Percentiles rank a stretch among this genome's conserved stretches.
Conservation (phyloP, 768 basidiomycete species). For the Boletellus ananas region DNA sequence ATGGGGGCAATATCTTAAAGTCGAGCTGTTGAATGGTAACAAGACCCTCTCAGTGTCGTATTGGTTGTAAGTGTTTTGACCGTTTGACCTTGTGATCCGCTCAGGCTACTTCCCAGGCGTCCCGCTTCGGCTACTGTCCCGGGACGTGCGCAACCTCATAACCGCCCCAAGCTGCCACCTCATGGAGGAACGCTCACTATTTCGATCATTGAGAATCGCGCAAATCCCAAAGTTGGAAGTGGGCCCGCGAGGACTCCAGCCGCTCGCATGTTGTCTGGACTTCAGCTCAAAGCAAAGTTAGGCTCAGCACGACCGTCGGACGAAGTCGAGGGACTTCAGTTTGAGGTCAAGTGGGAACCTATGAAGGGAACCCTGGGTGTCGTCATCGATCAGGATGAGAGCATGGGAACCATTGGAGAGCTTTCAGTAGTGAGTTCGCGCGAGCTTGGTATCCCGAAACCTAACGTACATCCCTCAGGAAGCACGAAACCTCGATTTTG, state of each 20-base stretch:
- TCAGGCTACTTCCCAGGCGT: conserved; percentile 32
- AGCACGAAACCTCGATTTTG: conserved; percentile 69
- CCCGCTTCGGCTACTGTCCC: conserved; percentile 31
- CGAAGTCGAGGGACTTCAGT: conserved; percentile 63
- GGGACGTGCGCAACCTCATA: conserved; percentile 28
- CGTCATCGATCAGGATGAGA: conserved; percentile 46
- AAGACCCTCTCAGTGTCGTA: conserved; percentile 74
- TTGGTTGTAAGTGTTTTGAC: conserved; percentile 65
- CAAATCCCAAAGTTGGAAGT: conserved; percentile 34
- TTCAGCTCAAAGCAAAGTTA: conserved; percentile 64
- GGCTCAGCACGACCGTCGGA: conserved; percentile 59
- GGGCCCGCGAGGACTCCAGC: conserved; percentile 53
- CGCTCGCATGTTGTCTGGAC: conserved; percentile 52
- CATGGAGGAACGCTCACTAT: conserved; percentile 74
- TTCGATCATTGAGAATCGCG: conserved; percentile 56
- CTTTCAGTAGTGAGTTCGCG: conserved; percentile 54
- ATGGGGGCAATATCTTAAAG: conserved; percentile 75
- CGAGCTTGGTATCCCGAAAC: background rate
- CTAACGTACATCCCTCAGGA: conserved; percentile 38
- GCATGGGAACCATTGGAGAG: conserved; percentile 37
- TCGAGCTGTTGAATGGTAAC: conserved; percentile 65
- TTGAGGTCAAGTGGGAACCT: conserved; percentile 78
- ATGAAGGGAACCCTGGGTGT: conserved; percentile 64
- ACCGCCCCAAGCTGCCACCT: conserved; percentile 45
- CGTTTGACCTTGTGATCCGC: background rate